These are phyloP conservation scores for Paecilomyces niveus DNA, from an alignment of 2,329 filamentous ascomycete genomes.

Conservation along the genomic window DNA sequence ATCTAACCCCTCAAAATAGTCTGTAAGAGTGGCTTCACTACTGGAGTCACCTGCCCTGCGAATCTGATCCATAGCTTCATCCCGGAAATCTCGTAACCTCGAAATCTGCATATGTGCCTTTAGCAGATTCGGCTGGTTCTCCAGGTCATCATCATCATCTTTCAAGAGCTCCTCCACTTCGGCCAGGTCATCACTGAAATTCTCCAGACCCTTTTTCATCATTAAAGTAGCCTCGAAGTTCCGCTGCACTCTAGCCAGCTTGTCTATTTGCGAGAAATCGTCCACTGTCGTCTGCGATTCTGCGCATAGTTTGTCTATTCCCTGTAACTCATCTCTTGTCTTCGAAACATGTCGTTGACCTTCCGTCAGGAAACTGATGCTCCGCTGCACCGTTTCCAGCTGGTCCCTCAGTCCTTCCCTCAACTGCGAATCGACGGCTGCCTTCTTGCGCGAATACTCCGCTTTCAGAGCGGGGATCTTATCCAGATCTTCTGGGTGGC, in stretches of 20 bases:
- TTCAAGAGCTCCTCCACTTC: constrained; percentile 70
- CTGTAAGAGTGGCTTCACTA: constrained; percentile 73
- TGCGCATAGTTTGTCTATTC: constrained; percentile 94
- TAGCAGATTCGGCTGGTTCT: constrained; percentile 87
- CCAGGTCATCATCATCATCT: constrained; percentile 76
- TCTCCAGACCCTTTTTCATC: constrained; percentile 87
- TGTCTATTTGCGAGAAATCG: constrained; percentile 83
- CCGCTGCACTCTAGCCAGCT: constrained; percentile 55
- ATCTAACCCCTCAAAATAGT: constrained; percentile 83
- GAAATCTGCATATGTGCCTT: constrained; percentile 88
- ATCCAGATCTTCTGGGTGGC: constrained; percentile 93
- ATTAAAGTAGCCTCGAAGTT: constrained; percentile 92
- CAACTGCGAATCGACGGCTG: constrained; percentile 81
- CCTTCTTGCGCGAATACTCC: constrained; percentile 92
- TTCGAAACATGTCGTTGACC: constrained; percentile 85
- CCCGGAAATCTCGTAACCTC: constrained; percentile 83
- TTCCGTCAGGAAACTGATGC: constrained; percentile 81
- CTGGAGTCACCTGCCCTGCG: constrained; percentile 65
- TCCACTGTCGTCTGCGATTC: constrained; percentile 97
- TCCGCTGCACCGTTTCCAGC: constrained; percentile 86
- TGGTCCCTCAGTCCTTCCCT: constrained; percentile 84
- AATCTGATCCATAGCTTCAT: constrained; percentile 96
- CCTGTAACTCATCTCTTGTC: constrained; percentile 98
- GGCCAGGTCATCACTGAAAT: constrained; percentile 70
- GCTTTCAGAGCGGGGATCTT: constrained; percentile 85